phyloP scores from a whole-genome alignment of 306 rosid species.

The Senna siamea region DNA sequence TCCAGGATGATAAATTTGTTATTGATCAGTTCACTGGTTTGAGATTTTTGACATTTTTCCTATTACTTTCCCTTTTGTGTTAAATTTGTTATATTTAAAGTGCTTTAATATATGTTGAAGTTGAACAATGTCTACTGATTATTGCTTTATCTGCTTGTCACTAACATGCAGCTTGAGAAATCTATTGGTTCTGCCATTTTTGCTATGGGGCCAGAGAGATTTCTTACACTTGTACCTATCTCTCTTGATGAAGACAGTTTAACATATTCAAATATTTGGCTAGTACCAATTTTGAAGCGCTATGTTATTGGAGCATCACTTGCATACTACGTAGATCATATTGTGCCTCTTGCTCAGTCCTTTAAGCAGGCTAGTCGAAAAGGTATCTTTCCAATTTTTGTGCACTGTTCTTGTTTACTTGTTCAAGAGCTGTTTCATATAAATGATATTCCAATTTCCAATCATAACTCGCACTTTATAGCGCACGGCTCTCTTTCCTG shows the following conservation, averaged over 20 bases:
- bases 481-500: constrained; percentile 3
- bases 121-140: constrained; percentile 27
- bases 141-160: constrained; percentile 25
- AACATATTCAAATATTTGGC: constrained; percentile 72
- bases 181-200: constrained; percentile 85
- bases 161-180: constrained; percentile 65
- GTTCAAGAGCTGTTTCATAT: background rate
- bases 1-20: background rate
- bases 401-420: constrained; percentile 18
- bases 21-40: background rate
- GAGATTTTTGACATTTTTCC: background rate
- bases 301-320: constrained; percentile 83
- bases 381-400: constrained; percentile 52
- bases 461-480: background rate
- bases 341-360: constrained; percentile 86
- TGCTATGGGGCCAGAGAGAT: constrained; percentile 88
- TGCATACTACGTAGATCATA: constrained; percentile 67
- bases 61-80: background rate
- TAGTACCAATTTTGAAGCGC: constrained; percentile 72
- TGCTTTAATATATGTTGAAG: constrained; percentile 8
- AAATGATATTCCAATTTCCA: constrained; percentile 27
- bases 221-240: constrained; percentile 69
- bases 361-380: constrained; percentile 70
- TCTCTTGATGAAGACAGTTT: constrained; percentile 56
- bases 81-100: background rate